Evolutionary conservation across 2,329 filamentous ascomycete species (phyloP), one percentile per base, ranked within the genome.

Genomic region (Aspergillus fijiensis): DNA sequence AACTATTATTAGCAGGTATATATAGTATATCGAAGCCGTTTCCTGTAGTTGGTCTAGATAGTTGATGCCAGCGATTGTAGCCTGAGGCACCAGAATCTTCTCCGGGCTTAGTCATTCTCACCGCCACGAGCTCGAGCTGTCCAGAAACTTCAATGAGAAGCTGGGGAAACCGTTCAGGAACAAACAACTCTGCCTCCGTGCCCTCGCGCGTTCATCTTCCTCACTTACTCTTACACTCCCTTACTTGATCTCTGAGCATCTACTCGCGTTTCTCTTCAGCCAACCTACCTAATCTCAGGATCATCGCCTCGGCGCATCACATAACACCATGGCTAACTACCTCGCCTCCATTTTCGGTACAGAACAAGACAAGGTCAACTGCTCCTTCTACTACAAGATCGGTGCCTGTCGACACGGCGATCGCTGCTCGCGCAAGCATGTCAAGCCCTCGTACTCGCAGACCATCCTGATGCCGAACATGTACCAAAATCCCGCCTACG

Each of bases 321-420:
- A 29, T 51, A 56, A 52, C 66, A 80, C 29, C 74, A 96, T 96
- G 93, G 93, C 93, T 74, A 97, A 97, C 84, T 98, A 97, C 77
- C 90, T 99, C 77, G 95, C 95, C 73, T 96, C 92, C 76, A 99
- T 99, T 82, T 99, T 99, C 84, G 95, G 95, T 74, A 99, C 95
- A 31, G 95, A 99, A 85, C 95, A 98, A 80, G 95, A 99, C 88
- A 99, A 94, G 77, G 93, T 97, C 83, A 97, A 98, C 86, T 97
- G 95, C 86, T 95, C 90, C 60, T 99, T 99, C 87, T 99, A 99
- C 87, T 93, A 97, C 90, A 99, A 99, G 84, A 99, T 99, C 79
- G 95, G 95, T 76, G 95, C 95, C 57, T 99, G 95, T 84, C 89
- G 95, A 64, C 95, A 99, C 84, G 95, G 95, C 75, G 95, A 99